Conservation (phyloP, 805 yeast species). For the Debaryomyces castellii region DNA sequence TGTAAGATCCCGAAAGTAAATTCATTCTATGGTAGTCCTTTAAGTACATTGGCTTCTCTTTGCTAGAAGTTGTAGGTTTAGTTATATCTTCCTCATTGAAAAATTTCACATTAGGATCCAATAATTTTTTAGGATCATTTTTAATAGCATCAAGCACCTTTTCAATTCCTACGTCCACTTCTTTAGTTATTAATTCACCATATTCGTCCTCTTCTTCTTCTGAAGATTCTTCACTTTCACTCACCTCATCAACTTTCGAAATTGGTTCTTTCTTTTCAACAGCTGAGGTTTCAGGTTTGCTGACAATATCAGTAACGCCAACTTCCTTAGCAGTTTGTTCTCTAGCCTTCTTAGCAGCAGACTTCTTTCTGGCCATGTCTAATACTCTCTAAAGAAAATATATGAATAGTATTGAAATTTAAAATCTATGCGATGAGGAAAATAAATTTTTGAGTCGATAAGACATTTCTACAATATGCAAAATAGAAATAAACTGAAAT, state of each 20-base stretch:
- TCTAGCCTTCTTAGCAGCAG: slow-evolving; percentile 72
- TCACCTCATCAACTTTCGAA: slow-evolving; percentile 21
- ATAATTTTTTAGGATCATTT: slow-evolving; percentile 60
- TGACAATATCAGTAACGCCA: neutral
- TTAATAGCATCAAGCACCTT: slow-evolving; percentile 71
- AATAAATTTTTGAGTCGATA: neutral
- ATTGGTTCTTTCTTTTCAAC: slow-evolving; percentile 9
- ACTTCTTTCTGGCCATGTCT: slow-evolving; percentile 82
- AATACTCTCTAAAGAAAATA: neutral
- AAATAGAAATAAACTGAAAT: too few species aligned
- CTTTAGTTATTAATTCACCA: slow-evolving; percentile 85
- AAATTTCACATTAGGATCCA: slow-evolving; percentile 70
- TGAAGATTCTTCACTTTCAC: slow-evolving; percentile 23
- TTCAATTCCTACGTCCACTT: slow-evolving; percentile 76
- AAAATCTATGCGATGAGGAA: slow-evolving; percentile 1
- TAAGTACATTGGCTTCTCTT: slow-evolving; percentile 69
- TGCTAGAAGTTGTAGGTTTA: slow-evolving; percentile 13
- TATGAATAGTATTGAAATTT: neutral
- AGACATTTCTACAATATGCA: neutral
- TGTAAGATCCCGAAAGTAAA: slow-evolving; percentile 64
- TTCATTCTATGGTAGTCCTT: slow-evolving; percentile 91
- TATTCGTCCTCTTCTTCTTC: slow-evolving; percentile 86
- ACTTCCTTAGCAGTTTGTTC: slow-evolving; percentile 34
- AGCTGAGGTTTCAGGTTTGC: slow-evolving; percentile 3
- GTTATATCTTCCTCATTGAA: slow-evolving; percentile 61